Percentiles rank a stretch among this genome's conserved stretches.
phyloP scores from a whole-genome alignment of 495 filamentous ascomycete genomes.

The Patellaria atrata region DNA sequence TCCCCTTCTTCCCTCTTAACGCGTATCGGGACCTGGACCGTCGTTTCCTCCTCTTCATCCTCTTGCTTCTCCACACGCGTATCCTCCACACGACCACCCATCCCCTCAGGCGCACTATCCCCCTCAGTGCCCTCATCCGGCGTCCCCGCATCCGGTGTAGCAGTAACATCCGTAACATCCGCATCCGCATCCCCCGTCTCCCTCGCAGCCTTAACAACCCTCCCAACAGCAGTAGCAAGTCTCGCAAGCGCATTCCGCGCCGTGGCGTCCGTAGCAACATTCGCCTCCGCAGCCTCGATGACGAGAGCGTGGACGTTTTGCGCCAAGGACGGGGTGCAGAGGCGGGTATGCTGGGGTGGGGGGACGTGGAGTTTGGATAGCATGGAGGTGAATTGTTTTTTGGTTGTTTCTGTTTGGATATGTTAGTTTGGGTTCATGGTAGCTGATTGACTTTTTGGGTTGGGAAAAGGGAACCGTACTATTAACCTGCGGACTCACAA shows the following conservation, averaged over 20 bases:
- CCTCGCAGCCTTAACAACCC: neutral
- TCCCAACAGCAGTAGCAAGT: constrained; percentile 13
- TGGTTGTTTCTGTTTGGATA: constrained; percentile 85
- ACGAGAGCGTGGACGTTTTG: constrained; percentile 21
- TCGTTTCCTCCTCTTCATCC: constrained; percentile 8
- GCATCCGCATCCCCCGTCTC: constrained; percentile 4
- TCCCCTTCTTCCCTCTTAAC: neutral
- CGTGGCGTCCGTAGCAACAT: constrained; percentile 22
- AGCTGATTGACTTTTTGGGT: too few species aligned
- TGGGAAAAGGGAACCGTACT: too few species aligned
- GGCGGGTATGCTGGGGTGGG: too few species aligned
- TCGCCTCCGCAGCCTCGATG: constrained; percentile 20
- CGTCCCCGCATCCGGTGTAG: neutral
- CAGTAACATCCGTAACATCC: neutral
- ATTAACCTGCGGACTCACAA: constrained; percentile 35
- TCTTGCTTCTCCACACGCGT: constrained; percentile 8
- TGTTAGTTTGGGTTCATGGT: too few species aligned
- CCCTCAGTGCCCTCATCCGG: constrained; percentile 8
- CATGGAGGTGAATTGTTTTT: constrained; percentile 62
- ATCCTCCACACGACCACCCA: constrained; percentile 6
- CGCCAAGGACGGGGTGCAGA: constrained; percentile 25
- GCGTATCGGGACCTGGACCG: neutral
- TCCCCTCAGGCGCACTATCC: constrained; percentile 14
- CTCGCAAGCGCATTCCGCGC: constrained; percentile 22
- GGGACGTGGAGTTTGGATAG: constrained; percentile 74